These are phyloP conservation scores for Lentinula lateritia DNA, from an alignment of 768 basidiomycete species.

Conservation along the genomic window DNA sequence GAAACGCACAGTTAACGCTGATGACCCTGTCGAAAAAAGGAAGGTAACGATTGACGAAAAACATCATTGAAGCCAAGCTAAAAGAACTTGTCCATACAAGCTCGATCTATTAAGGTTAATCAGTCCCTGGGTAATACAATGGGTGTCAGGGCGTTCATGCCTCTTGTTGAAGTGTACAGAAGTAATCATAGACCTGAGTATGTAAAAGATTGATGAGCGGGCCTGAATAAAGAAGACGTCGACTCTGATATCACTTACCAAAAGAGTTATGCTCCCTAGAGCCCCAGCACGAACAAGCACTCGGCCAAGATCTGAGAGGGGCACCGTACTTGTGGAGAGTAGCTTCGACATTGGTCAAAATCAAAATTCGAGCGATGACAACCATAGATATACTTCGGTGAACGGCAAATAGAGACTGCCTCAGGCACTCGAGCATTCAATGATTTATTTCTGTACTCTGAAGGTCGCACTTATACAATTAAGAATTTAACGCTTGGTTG, in stretches of 20 bases:
- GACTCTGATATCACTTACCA: not conserved
- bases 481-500: too few species aligned
- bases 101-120: conserved; percentile 13
- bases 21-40: conserved; percentile 25
- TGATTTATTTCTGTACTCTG: too few species aligned
- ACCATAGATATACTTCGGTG: too few species aligned
- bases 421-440: too few species aligned
- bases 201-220: not conserved
- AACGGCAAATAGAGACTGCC: too few species aligned
- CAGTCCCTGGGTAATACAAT: not conserved
- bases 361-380: too few species aligned
- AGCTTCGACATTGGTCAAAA: too few species aligned
- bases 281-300: not conserved
- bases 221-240: not conserved
- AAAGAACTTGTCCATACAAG: conserved; percentile 20
- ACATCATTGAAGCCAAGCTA: conserved; percentile 18
- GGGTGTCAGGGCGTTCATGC: not conserved
- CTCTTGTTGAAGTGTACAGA: not conserved
- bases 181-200: not conserved
- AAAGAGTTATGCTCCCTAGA: not conserved
- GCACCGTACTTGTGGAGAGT: not conserved
- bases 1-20: not conserved
- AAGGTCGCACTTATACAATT: too few species aligned
- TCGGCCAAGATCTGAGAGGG: not conserved
- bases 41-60: conserved; percentile 24